Evolutionary conservation across 2,329 filamentous ascomycete genomes (phyloP).

Genomic region (Trichoderma harzianum): DNA sequence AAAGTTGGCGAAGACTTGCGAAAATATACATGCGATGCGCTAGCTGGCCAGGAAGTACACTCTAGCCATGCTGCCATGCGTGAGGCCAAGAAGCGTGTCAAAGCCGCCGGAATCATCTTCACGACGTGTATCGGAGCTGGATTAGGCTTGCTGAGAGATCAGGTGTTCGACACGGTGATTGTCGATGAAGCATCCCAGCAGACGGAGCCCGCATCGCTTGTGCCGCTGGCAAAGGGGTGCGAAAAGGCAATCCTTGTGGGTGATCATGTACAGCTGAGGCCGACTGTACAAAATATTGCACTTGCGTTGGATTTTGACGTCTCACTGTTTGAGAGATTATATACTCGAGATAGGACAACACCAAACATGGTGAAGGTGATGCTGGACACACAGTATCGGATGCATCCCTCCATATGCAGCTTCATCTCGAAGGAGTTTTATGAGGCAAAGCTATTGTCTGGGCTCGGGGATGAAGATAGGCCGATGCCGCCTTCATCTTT

Average conservation of each 20-base stretch:
- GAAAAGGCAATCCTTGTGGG: constrained; percentile 42
- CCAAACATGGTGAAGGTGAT: constrained; percentile 34
- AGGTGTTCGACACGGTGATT: constrained; percentile 40
- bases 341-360: constrained; percentile 20
- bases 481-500: constrained; percentile 22
- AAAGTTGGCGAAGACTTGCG: constrained; percentile 35
- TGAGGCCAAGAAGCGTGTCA: constrained; percentile 38
- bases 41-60: constrained; percentile 30
- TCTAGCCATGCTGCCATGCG: constrained; percentile 28
- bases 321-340: constrained; percentile 43
- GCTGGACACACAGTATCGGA: constrained; percentile 44
- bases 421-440: constrained; percentile 43
- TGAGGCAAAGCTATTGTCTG: constrained; percentile 33
- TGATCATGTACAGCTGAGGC: constrained; percentile 45
- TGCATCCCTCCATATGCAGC: constrained; percentile 39
- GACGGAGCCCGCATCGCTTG: constrained; percentile 40
- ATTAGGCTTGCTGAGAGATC: constrained; percentile 38
- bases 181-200: constrained; percentile 48
- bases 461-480: constrained; percentile 24
- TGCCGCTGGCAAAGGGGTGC: constrained; percentile 42
- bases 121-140: constrained; percentile 43
- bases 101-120: constrained; percentile 38
- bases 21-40: constrained; percentile 36
- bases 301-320: constrained; percentile 36
- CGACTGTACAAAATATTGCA: constrained; percentile 39